Conservation (phyloP, 495 filamentous ascomycete genomes). For the Podospora appendiculata region DNA sequence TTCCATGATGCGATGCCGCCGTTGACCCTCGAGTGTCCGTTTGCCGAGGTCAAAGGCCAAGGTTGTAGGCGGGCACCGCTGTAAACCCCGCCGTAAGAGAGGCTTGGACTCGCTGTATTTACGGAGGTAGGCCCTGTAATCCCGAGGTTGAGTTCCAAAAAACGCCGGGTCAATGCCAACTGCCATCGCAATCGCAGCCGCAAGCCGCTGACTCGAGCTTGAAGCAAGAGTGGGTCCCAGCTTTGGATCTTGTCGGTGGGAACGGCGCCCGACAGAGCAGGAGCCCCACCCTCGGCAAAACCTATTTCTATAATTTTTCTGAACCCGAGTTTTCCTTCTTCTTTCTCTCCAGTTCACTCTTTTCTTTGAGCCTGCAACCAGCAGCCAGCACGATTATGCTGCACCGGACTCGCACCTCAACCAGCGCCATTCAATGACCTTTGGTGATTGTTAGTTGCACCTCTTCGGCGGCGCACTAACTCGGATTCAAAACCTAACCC, state of each 20-base stretch:
- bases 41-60: too few relatives aligned
- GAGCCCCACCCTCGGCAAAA: slow-evolving; percentile 2
- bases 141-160: too few relatives aligned
- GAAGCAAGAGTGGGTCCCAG: background rate
- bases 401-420: slow-evolving; percentile 11
- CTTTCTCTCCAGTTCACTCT: slow-evolving; percentile 4
- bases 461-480: slow-evolving; percentile 10
- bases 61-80: too few relatives aligned
- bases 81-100: too few relatives aligned
- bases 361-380: slow-evolving; percentile 8
- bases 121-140: too few relatives aligned
- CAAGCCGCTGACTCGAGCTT: too few relatives aligned
- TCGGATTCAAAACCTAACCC: background rate
- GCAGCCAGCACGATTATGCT: slow-evolving; percentile 12
- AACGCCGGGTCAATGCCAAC: too few relatives aligned
- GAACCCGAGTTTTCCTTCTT: slow-evolving; percentile 4
- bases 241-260: background rate
- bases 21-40: too few relatives aligned
- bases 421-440: slow-evolving; percentile 11
- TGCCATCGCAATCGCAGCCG: too few relatives aligned
- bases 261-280: background rate
- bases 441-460: slow-evolving; percentile 17
- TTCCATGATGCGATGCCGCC: too few relatives aligned
- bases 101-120: too few relatives aligned
- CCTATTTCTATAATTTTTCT: slow-evolving; percentile 7